phyloP scores from a whole-genome alignment of 2,329 filamentous ascomycete genomes.

The Beauveria caledonica region DNA sequence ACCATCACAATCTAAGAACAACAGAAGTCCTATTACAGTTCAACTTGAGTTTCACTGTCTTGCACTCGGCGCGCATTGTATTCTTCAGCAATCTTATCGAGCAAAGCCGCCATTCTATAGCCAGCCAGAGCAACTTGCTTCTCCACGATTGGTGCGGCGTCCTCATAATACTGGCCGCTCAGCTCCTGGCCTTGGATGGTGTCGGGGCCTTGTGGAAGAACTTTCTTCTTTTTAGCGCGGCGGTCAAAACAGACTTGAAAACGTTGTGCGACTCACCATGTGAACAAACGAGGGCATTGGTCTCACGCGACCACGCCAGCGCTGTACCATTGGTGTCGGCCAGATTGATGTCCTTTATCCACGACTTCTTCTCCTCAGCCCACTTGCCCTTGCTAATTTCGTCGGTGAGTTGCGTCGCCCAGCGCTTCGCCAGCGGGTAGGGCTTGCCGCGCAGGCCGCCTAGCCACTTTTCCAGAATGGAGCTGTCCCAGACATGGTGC shows the following conservation, averaged over 20 bases:
- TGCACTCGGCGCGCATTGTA: conserved; percentile 18
- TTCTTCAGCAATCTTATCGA: conserved; percentile 51
- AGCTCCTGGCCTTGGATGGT: conserved; percentile 54
- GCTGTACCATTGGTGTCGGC: conserved; percentile 46
- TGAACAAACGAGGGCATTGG: conserved; percentile 54
- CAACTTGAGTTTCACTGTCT: conserved; percentile 16
- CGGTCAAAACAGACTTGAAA: background rate
- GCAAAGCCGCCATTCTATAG: conserved; percentile 58
- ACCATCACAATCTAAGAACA: background rate
- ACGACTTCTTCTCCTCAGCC: conserved; percentile 37
- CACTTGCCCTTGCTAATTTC: conserved; percentile 52
- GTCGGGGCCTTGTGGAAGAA: conserved; percentile 52
- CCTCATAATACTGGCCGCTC: conserved; percentile 53
- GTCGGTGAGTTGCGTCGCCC: conserved; percentile 47
- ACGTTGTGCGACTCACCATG: conserved; percentile 37
- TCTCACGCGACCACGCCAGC: conserved; percentile 55
- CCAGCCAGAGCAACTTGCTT: conserved; percentile 60
- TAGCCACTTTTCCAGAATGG: conserved; percentile 57
- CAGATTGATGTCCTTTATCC: conserved; percentile 51
- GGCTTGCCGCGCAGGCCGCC: conserved; percentile 44
- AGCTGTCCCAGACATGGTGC: conserved; percentile 66
- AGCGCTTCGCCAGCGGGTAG: conserved; percentile 42
- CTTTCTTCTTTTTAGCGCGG: conserved; percentile 25
- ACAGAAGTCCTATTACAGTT: conserved; percentile 19
- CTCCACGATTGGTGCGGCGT: conserved; percentile 56